phyloP scores from a whole-genome alignment of 768 basidiomycete genomes.

The Lentinula sp. region DNA sequence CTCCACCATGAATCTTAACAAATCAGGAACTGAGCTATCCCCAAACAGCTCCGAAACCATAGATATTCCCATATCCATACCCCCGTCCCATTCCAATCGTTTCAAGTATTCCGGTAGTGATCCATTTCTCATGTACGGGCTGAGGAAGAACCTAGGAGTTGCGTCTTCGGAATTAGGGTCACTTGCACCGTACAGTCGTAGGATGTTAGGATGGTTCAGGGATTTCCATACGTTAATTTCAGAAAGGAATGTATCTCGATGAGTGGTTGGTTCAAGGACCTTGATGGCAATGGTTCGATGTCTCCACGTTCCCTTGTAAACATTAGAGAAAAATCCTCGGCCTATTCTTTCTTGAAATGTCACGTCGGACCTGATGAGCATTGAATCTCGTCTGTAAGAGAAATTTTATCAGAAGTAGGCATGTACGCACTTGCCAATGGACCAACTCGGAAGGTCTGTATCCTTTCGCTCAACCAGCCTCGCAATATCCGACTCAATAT shows the following conservation, averaged over 20 bases:
- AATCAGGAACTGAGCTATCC: constrained; percentile 14
- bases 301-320: constrained; percentile 46
- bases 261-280: constrained; percentile 33
- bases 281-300: constrained; percentile 37
- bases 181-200: constrained; percentile 48
- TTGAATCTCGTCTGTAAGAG: too few relatives aligned
- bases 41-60: constrained; percentile 1
- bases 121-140: constrained; percentile 42
- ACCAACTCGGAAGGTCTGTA: constrained; percentile 34
- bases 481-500: constrained; percentile 22
- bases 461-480: neutral
- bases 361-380: constrained; percentile 34
- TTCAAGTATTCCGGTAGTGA: constrained; percentile 35
- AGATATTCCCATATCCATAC: neutral
- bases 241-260: constrained; percentile 35
- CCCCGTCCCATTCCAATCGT: neutral
- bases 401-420: neutral
- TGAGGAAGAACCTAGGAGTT: constrained; percentile 44
- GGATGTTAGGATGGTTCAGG: constrained; percentile 42
- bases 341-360: constrained; percentile 36
- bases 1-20: constrained; percentile 36
- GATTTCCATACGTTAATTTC: constrained; percentile 42
- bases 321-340: constrained; percentile 43
- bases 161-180: constrained; percentile 27
- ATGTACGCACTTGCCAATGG: constrained; percentile 30